Percentiles rank a stretch among this genome's conserved stretches.
Evolutionary conservation across 768 basidiomycete species (phyloP).

Genomic region (Saitozyma sp.): DNA sequence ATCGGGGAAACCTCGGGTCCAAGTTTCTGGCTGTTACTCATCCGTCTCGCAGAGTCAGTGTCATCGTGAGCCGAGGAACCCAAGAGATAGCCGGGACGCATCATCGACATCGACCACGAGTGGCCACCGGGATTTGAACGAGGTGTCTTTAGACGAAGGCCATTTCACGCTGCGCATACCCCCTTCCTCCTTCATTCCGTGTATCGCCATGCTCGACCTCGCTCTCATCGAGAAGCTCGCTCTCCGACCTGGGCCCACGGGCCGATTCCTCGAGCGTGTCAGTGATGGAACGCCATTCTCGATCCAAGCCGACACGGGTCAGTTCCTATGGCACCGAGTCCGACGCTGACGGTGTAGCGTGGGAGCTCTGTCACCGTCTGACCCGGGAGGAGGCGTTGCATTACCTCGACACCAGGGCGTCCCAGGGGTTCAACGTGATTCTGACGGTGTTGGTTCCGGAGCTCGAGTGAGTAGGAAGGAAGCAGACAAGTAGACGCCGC

Average conservation of each 20-base stretch:
- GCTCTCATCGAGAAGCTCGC: not conserved
- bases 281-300: not conserved
- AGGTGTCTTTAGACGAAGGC: no score
- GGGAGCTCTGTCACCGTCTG: conserved; percentile 23
- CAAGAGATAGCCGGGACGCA: no score
- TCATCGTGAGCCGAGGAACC: no score
- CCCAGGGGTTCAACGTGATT: conserved; percentile 22
- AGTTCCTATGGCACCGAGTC: not conserved
- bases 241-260: not conserved
- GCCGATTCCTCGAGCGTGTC: not conserved
- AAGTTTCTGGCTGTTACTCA: no score
- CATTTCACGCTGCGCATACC: no score
- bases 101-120: no score
- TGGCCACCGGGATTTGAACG: no score
- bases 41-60: no score
- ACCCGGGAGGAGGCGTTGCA: conserved; percentile 9
- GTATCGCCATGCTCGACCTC: not conserved
- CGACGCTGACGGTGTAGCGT: conserved; percentile 17
- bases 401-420: conserved; percentile 13
- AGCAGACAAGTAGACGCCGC: no score
- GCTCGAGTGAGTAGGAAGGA: conserved; percentile 15
- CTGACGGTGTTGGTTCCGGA: conserved; percentile 18
- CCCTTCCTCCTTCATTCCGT: not conserved
- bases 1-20: no score
- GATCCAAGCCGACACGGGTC: not conserved